These are phyloP conservation scores for Murraya paniculata DNA, from an alignment of 345 rosid genomes.

Conservation along the genomic window DNA sequence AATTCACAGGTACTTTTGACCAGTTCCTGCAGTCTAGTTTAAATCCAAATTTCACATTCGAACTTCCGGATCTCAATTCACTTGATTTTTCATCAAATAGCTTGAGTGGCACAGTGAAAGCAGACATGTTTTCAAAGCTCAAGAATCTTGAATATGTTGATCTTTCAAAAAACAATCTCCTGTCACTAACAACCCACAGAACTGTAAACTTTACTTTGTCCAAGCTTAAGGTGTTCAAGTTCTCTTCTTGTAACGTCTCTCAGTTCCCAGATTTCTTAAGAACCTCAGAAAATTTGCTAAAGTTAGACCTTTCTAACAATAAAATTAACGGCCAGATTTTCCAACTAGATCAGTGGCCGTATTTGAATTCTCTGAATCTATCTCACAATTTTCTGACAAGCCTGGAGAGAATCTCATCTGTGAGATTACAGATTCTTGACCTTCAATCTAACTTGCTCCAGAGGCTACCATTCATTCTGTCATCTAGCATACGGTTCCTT, in stretches of 20 bases:
- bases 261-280: constrained; percentile 17
- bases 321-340: constrained; percentile 10
- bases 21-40: background rate
- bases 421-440: background rate
- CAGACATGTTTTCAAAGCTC: background rate
- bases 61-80: background rate
- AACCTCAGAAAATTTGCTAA: background rate
- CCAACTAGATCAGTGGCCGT: background rate
- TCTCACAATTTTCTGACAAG: constrained; percentile 17
- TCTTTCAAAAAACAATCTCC: background rate
- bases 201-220: constrained; percentile 1
- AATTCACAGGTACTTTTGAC: constrained; percentile 1
- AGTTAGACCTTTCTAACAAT: background rate
- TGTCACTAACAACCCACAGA: background rate
- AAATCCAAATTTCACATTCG: background rate
- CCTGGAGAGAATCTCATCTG: background rate
- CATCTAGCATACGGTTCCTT: constrained; percentile 1
- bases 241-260: constrained; percentile 23
- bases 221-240: background rate
- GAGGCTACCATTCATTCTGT: background rate
- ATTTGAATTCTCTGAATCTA: background rate
- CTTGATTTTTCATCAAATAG: background rate
- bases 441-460: constrained; percentile 14
- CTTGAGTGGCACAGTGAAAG: background rate
- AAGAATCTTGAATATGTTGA: background rate